phyloP scores from a whole-genome alignment of 176 grass and related monocot species.

The Oryza coarctata region DNA sequence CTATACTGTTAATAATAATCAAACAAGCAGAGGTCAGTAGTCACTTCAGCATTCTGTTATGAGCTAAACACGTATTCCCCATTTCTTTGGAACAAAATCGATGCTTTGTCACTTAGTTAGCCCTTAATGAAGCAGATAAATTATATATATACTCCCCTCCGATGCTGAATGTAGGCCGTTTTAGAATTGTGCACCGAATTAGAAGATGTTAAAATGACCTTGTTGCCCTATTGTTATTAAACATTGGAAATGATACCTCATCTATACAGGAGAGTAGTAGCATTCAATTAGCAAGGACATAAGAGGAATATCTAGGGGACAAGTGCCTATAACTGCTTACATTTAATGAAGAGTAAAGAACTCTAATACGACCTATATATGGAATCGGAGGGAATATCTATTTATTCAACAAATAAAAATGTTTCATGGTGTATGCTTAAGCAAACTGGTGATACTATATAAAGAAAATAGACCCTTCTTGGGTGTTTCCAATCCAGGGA shows the following conservation, averaged over 20 bases:
- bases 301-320: background rate
- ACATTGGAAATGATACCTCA: background rate
- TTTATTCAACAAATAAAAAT: background rate
- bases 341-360: background rate
- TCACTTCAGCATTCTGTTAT: conserved; percentile 32
- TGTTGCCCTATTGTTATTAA: background rate
- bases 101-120: background rate
- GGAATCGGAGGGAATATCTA: background rate
- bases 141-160: background rate
- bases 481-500: background rate
- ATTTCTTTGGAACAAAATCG: background rate
- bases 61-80: background rate
- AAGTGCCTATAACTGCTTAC: background rate
- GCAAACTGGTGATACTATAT: background rate
- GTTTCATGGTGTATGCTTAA: conserved; percentile 21
- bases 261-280: background rate
- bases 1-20: conserved; percentile 70
- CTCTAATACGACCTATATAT: no score
- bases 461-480: background rate
- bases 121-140: background rate
- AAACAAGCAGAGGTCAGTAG: conserved; percentile 72
- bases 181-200: background rate
- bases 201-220: background rate
- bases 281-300: background rate
- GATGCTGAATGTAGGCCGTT: background rate